Conservation (phyloP, 306 rosid genomes). For the Prunus salicina region DNA sequence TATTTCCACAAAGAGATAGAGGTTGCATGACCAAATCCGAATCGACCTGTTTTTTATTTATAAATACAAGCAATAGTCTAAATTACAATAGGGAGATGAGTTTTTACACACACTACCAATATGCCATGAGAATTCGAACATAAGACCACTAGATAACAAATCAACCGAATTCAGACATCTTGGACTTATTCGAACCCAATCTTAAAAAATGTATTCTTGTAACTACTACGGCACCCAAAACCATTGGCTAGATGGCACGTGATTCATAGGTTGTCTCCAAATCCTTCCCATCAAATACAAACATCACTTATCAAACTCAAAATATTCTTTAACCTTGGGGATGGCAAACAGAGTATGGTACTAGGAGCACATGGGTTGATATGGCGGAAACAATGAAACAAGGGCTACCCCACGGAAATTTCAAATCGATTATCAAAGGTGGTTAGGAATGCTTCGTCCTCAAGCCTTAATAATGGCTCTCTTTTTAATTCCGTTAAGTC, state of each 20-base stretch:
- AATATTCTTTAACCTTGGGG: neutral
- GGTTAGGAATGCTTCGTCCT: neutral
- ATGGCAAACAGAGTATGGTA: neutral
- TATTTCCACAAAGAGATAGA: no score
- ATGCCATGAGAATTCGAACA: accelerated
- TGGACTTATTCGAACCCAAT: no score
- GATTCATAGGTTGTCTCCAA: neutral
- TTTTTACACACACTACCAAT: no score
- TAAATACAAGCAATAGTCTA: no score
- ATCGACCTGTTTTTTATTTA: no score
- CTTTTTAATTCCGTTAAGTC: neutral
- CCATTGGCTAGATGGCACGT: neutral
- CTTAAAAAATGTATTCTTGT: no score
- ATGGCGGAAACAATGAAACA: neutral
- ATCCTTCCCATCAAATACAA: neutral
- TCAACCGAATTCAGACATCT: no score
- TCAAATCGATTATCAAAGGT: neutral
- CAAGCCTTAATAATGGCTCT: neutral
- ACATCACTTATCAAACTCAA: neutral
- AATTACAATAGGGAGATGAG: no score
- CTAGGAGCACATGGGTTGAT: neutral
- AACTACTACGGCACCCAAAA: neutral
- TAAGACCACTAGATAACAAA: accelerated
- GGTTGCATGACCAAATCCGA: no score
- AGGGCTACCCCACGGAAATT: neutral